phyloP scores from a whole-genome alignment of 257 asterid species.

The Plantago major region DNA sequence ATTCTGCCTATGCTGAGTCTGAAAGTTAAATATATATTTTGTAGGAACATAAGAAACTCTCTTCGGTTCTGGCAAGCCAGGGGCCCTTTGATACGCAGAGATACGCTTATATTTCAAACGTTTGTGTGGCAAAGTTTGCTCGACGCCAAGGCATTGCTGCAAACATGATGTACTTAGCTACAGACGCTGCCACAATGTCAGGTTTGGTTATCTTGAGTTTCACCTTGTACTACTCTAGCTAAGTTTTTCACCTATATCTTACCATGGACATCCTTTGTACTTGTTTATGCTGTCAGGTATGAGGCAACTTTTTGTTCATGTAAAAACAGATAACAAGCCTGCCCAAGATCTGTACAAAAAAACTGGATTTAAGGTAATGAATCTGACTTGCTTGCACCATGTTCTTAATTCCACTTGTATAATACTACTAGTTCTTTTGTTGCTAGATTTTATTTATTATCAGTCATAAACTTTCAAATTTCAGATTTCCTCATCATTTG shows the following conservation, averaged over 20 bases:
- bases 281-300: constrained; percentile 49
- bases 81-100: constrained; percentile 59
- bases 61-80: constrained; percentile 55
- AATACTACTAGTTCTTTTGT: too few relatives aligned
- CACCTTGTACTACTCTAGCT: constrained; percentile 3
- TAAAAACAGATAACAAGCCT: constrained; percentile 63
- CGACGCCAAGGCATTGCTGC: constrained; percentile 92
- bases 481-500: not conserved
- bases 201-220: constrained; percentile 38
- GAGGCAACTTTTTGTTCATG: constrained; percentile 78
- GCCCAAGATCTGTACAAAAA: constrained; percentile 75
- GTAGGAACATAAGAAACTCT: constrained; percentile 57
- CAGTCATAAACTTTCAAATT: too few relatives aligned
- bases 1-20: constrained; percentile 6
- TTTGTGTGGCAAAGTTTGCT: constrained; percentile 84
- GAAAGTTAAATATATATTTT: constrained; percentile 12
- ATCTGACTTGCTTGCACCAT: constrained; percentile 6
- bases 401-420: too few relatives aligned
- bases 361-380: constrained; percentile 67
- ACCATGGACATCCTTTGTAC: constrained; percentile 1
- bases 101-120: constrained; percentile 86
- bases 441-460: too few relatives aligned
- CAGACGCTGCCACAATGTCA: constrained; percentile 35
- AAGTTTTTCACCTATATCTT: constrained; percentile 1
- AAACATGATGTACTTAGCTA: constrained; percentile 27